Percentiles rank a stretch among this genome's conserved stretches.
These are phyloP conservation scores for Hansenula sp. DNA, from an alignment of 1,139 yeast species.

Conservation along the genomic window DNA sequence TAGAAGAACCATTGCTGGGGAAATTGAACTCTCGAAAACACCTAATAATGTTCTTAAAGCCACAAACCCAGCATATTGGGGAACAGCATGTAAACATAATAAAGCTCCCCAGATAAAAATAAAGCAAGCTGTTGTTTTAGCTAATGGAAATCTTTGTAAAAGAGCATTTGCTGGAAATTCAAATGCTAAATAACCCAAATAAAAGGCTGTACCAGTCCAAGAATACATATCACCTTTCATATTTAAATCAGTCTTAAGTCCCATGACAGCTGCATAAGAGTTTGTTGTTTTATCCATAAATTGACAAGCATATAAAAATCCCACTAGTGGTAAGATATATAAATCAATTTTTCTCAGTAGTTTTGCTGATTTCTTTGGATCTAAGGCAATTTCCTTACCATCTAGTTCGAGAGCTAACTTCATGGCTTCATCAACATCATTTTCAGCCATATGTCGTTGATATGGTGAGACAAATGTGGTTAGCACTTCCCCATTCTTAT, in stretches of 20 bases:
- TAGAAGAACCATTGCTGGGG: constrained; percentile 50
- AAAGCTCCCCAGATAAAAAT: constrained; percentile 45
- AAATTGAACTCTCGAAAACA: constrained; percentile 40
- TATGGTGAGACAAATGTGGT: neutral
- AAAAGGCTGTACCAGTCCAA: constrained; percentile 56
- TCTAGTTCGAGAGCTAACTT: neutral
- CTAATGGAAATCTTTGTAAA: constrained; percentile 40
- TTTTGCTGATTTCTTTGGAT: constrained; percentile 28
- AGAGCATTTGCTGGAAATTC: constrained; percentile 42
- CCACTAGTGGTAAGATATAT: constrained; percentile 51
- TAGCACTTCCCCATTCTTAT: neutral
- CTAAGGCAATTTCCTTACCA: constrained; percentile 6
- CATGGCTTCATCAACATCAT: neutral
- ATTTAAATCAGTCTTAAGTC: constrained; percentile 40
- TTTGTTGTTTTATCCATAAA: constrained; percentile 52
- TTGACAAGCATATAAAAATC: constrained; percentile 54
- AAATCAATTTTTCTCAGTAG: constrained; percentile 50
- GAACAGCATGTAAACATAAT: constrained; percentile 38
- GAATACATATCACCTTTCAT: constrained; percentile 51
- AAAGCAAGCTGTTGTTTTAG: constrained; percentile 33
- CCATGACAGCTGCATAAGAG: constrained; percentile 58
- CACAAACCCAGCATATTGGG: constrained; percentile 38
- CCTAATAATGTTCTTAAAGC: constrained; percentile 42
- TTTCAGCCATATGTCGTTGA: neutral
- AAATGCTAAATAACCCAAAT: constrained; percentile 47